phyloP scores from a whole-genome alignment of 306 rosid species.

The Dalbergia cochinchinensis region DNA sequence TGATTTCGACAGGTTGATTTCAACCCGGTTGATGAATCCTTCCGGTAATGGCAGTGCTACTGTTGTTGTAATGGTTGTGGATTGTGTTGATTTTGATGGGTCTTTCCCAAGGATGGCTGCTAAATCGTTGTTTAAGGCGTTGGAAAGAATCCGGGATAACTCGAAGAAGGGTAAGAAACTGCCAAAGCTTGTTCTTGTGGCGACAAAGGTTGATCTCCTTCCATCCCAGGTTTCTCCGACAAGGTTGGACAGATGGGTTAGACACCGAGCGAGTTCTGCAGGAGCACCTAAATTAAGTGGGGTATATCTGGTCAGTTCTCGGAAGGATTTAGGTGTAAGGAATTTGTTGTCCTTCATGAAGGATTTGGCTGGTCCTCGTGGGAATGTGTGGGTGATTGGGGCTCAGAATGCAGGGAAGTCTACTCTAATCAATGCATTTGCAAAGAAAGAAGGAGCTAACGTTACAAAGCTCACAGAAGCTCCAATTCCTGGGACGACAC shows the following conservation, averaged over 20 bases:
- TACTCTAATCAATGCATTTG: slow-evolving; percentile 79
- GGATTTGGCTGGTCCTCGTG: slow-evolving; percentile 91
- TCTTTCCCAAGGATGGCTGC: slow-evolving; percentile 86
- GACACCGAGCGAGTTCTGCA: slow-evolving; percentile 76
- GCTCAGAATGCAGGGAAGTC: slow-evolving; percentile 99
- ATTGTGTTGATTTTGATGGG: slow-evolving; percentile 95
- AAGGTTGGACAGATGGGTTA: slow-evolving; percentile 91
- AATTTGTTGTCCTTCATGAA: slow-evolving; percentile 82
- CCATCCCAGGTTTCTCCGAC: slow-evolving; percentile 88
- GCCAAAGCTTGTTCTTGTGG: slow-evolving; percentile 94
- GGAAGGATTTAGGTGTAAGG: slow-evolving; percentile 80
- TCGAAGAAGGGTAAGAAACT: slow-evolving; percentile 63
- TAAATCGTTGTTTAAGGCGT: slow-evolving; percentile 73
- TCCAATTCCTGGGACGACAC: slow-evolving; percentile 92
- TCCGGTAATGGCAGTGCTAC: slow-evolving; percentile 69
- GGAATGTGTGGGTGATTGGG: slow-evolving; percentile 96
- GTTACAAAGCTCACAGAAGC: slow-evolving; percentile 92
- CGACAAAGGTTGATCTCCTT: slow-evolving; percentile 90
- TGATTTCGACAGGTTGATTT: slow-evolving; percentile 84
- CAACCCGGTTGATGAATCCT: slow-evolving; percentile 77
- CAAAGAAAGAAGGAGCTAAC: slow-evolving; percentile 85
- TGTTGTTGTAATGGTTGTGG: slow-evolving; percentile 91
- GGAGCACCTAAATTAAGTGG: slow-evolving; percentile 87
- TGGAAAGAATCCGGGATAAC: slow-evolving; percentile 63
- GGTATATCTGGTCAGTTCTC: slow-evolving; percentile 84